phyloP scores from a whole-genome alignment of 768 basidiomycete genomes.

The Phaeotremella skinneri region DNA sequence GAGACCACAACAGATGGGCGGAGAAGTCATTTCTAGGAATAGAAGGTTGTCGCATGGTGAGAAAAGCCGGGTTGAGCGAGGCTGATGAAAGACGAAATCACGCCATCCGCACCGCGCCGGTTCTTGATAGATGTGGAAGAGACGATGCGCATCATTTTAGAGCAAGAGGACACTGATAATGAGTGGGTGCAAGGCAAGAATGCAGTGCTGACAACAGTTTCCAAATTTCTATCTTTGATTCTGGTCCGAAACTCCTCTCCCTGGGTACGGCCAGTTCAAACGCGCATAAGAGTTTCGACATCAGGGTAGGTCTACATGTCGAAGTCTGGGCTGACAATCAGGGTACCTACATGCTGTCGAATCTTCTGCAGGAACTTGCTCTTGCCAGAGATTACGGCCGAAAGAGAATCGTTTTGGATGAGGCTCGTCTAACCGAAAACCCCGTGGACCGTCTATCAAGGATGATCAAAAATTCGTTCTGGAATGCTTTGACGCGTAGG shows the following conservation, averaged over 20 bases:
- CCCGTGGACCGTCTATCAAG: constrained; percentile 93
- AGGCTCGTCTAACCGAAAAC: constrained; percentile 94
- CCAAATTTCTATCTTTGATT: constrained; percentile 86
- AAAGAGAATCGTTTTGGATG: constrained; percentile 97
- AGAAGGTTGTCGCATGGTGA: constrained; percentile 79
- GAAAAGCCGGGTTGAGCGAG: constrained; percentile 10
- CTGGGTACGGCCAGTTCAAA: constrained; percentile 96
- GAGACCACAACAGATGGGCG: constrained; percentile 68
- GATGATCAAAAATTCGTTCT: constrained; percentile 98
- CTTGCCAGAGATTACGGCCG: constrained; percentile 91
- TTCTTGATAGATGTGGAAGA: constrained; percentile 98
- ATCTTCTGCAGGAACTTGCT: constrained; percentile 96
- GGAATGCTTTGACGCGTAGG: constrained; percentile 92
- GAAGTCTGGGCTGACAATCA: constrained; percentile 49
- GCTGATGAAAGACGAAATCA: constrained; percentile 65
- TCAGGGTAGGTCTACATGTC: constrained; percentile 60
- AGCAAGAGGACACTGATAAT: constrained; percentile 96
- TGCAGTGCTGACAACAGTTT: constrained; percentile 27
- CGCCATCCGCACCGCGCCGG: constrained; percentile 70
- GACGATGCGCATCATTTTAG: constrained; percentile 90
- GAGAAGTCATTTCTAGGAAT: constrained; percentile 69
- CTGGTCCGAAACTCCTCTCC: constrained; percentile 92
- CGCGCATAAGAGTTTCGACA: constrained; percentile 96
- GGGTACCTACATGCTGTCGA: constrained; percentile 99
- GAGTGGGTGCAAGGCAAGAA: constrained; percentile 55